A percentile compares a stretch with the other conserved stretches of the same genome.
Conservation (phyloP, 371 early-diverging fungal genomes). For the Phascolomyces articulosus region DNA sequence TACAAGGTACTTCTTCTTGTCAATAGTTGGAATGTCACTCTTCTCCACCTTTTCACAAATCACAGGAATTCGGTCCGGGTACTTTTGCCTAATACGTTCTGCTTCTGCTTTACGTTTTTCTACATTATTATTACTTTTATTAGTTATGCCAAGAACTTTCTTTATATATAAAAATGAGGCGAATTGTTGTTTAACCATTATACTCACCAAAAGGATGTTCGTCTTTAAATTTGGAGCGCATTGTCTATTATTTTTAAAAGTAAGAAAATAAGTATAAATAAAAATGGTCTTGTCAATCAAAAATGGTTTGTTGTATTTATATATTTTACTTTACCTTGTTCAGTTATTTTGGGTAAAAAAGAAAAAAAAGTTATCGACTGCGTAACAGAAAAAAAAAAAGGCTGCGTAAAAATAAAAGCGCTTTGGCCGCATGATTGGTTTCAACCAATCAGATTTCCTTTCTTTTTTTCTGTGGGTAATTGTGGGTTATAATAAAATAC, state of each 20-base stretch:
- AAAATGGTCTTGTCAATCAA: neutral
- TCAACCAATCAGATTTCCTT: too few relatives aligned
- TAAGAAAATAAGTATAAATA: neutral
- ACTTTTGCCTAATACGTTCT: conserved; percentile 94
- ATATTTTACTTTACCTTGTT: too few relatives aligned
- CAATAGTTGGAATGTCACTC: conserved; percentile 93
- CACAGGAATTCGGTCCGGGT: conserved; percentile 96
- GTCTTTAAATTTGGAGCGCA: conserved; percentile 95
- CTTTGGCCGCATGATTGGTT: too few relatives aligned
- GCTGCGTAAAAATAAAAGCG: too few relatives aligned
- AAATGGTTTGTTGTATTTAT: too few relatives aligned
- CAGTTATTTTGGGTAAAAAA: too few relatives aligned
- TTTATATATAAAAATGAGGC: neutral
- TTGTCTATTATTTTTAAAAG: conserved; percentile 15
- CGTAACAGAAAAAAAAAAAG: too few relatives aligned
- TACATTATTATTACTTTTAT: conserved; percentile 31
- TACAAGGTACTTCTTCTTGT: conserved; percentile 98
- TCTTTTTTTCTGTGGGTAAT: too few relatives aligned
- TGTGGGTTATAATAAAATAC: too few relatives aligned
- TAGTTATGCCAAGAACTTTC: neutral
- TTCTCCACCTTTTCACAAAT: conserved; percentile 97
- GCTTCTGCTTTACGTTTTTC: conserved; percentile 97
- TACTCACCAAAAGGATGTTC: conserved; percentile 92
- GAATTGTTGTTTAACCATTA: neutral
- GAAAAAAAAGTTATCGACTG: too few relatives aligned